A percentile compares a stretch with the other conserved stretches of the same genome.
Conservation (phyloP, 1,284 basidiomycete species). For the Cryptococcus hybrid region DNA sequence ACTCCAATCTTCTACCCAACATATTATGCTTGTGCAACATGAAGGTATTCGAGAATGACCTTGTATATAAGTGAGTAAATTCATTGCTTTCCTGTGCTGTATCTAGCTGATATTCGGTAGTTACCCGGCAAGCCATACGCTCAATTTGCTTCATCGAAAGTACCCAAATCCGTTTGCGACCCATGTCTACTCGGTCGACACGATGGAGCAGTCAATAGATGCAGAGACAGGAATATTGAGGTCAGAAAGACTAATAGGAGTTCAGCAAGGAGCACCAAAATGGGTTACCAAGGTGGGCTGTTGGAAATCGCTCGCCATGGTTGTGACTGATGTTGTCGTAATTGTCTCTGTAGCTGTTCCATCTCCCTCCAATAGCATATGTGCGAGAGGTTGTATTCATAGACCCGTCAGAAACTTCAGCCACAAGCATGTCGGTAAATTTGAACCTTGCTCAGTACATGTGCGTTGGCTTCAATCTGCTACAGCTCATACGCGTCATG, state of each 20-base stretch:
- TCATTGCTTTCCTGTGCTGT: not conserved
- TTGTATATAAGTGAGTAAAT: conserved; percentile 28
- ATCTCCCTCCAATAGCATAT: conserved; percentile 72
- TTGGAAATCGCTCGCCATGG: not conserved
- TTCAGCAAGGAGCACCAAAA: conserved; percentile 49
- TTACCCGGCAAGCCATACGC: conserved; percentile 80
- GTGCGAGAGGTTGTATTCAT: conserved; percentile 91
- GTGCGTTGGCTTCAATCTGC: conserved; percentile 25
- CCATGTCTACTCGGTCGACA: conserved; percentile 89
- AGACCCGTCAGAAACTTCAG: conserved; percentile 63
- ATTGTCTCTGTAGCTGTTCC: conserved; percentile 32
- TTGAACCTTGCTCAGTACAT: conserved; percentile 74
- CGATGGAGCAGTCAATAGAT: conserved; percentile 78
- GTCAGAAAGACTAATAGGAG: conserved; percentile 55
- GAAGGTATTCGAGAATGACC: conserved; percentile 32
- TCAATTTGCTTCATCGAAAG: conserved; percentile 89
- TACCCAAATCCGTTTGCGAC: conserved; percentile 92
- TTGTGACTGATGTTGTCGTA: not conserved
- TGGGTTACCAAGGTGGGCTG: conserved; percentile 48
- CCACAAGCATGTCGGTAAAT: conserved; percentile 83
- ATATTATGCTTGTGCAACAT: conserved; percentile 6
- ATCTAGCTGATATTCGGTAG: conserved; percentile 50
- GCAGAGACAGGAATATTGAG: conserved; percentile 79
- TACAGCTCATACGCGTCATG: not conserved
- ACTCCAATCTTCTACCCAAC: not conserved